These are phyloP conservation scores for Davidsoniella virescens DNA, from an alignment of 2,329 filamentous ascomycete species.

Conservation along the genomic window DNA sequence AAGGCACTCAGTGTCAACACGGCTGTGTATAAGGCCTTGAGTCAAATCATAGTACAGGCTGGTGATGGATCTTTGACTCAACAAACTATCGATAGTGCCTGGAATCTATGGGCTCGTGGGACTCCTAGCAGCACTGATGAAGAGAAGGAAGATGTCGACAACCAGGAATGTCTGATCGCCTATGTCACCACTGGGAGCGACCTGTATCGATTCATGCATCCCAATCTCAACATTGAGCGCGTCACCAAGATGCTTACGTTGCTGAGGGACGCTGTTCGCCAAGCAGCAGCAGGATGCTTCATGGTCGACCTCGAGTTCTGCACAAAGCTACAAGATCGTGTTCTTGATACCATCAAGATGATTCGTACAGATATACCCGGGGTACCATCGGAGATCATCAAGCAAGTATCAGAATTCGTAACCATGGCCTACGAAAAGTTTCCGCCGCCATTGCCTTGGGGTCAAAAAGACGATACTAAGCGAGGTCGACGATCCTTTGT, in stretches of 20 bases:
- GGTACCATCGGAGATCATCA: constrained; percentile 51
- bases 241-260: constrained; percentile 55
- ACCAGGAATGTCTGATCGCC: constrained; percentile 71
- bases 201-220: constrained; percentile 59
- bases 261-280: constrained; percentile 52
- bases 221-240: constrained; percentile 43
- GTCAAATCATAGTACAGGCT: constrained; percentile 41
- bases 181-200: constrained; percentile 64
- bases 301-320: constrained; percentile 56
- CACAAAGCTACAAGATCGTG: constrained; percentile 54
- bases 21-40: constrained; percentile 51
- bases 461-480: constrained; percentile 18
- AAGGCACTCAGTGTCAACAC: constrained; percentile 54
- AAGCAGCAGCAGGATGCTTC: constrained; percentile 51
- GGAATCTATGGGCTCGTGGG: constrained; percentile 53
- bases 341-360: constrained; percentile 50
- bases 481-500: constrained; percentile 59
- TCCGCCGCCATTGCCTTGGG: neutral
- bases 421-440: constrained; percentile 43
- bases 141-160: constrained; percentile 34
- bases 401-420: constrained; percentile 53
- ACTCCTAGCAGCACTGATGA: constrained; percentile 21
- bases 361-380: constrained; percentile 49
- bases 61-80: constrained; percentile 29
- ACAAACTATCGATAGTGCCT: constrained; percentile 42